These are phyloP conservation scores for Planoprotostelium fungivorum DNA, from an alignment of 78 protist species.

Conservation along the genomic window DNA sequence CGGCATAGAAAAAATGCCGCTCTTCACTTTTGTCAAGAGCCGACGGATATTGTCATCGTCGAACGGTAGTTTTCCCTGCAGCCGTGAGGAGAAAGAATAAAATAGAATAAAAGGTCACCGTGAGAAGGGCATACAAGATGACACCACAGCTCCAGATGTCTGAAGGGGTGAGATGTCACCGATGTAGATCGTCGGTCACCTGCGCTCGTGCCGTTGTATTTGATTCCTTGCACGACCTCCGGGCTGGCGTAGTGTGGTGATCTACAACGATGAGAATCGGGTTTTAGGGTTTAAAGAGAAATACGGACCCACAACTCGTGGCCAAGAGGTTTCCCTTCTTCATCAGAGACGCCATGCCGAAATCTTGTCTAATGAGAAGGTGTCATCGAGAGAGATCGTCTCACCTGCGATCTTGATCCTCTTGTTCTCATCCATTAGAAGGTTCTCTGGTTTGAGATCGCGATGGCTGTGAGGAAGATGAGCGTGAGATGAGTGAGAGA, in stretches of 20 bases:
- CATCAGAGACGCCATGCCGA: slow-evolving; percentile 79
- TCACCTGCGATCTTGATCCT: slow-evolving; percentile 36
- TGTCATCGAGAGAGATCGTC: background rate
- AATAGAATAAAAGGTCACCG: slow-evolving; percentile 18
- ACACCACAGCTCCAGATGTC: slow-evolving; percentile 89
- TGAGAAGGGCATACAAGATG: slow-evolving; percentile 76
- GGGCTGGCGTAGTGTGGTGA: slow-evolving; percentile 90
- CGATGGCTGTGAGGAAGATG: slow-evolving; percentile 78
- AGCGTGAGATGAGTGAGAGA: background rate
- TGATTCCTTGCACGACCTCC: slow-evolving; percentile 73
- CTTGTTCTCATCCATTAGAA: slow-evolving; percentile 59
- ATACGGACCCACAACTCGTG: slow-evolving; percentile 40
- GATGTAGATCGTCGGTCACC: too few species aligned
- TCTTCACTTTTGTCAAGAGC: slow-evolving; percentile 64
- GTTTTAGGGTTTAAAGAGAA: background rate
- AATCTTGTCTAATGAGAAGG: slow-evolving; percentile 25
- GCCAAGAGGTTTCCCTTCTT: slow-evolving; percentile 37
- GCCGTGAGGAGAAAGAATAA: background rate
- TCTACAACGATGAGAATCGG: slow-evolving; percentile 20
- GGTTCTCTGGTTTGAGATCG: slow-evolving; percentile 98
- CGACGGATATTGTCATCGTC: slow-evolving; percentile 75
- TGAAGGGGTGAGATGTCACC: too few species aligned
- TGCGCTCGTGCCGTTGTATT: slow-evolving; percentile 77
- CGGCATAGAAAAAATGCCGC: slow-evolving; percentile 64
- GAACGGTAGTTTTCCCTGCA: slow-evolving; percentile 88